Evolutionary conservation across 139 green algal genomes (phyloP).

Genomic region (Chlamydomonas sp.): DNA sequence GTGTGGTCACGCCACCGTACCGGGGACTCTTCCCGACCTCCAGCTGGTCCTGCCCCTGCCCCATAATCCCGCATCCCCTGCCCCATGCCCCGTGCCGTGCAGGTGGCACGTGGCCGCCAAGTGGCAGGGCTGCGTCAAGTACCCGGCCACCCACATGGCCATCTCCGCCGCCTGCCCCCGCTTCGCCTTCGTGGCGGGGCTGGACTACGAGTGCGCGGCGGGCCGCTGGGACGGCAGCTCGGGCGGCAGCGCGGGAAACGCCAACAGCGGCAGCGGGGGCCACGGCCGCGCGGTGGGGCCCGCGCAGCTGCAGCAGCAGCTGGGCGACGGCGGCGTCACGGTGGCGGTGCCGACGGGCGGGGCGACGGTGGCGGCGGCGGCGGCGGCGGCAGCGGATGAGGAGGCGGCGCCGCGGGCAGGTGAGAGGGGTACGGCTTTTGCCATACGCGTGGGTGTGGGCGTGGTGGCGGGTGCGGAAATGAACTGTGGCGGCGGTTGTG

Average conservation of each 20-base stretch:
- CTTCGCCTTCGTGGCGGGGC: constrained; percentile 40
- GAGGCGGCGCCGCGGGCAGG: background rate
- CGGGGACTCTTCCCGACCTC: no score
- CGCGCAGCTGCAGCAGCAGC: background rate
- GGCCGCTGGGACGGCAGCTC: constrained; percentile 44
- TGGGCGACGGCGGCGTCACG: no score
- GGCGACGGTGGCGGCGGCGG: constrained; percentile 14
- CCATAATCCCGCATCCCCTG: background rate
- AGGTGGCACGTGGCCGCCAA: constrained; percentile 42
- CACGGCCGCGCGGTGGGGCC: constrained; percentile 4
- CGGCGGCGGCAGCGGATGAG: background rate
- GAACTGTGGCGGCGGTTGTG: no score
- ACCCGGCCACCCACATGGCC: constrained; percentile 35
- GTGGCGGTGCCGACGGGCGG: background rate
- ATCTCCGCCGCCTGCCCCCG: constrained; percentile 18
- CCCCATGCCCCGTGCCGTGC: background rate
- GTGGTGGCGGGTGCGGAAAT: background rate
- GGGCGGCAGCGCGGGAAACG: constrained; percentile 3
- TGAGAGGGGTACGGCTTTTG: background rate
- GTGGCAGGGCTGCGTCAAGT: constrained; percentile 41
- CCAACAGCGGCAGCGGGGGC: constrained; percentile 16
- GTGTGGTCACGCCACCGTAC: no score
- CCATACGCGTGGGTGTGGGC: background rate
- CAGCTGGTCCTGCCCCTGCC: no score
- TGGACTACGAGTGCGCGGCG: constrained; percentile 47